These are phyloP conservation scores for Pontederia paniculata DNA, from an alignment of 176 grass and related monocot species.

Conservation along the genomic window DNA sequence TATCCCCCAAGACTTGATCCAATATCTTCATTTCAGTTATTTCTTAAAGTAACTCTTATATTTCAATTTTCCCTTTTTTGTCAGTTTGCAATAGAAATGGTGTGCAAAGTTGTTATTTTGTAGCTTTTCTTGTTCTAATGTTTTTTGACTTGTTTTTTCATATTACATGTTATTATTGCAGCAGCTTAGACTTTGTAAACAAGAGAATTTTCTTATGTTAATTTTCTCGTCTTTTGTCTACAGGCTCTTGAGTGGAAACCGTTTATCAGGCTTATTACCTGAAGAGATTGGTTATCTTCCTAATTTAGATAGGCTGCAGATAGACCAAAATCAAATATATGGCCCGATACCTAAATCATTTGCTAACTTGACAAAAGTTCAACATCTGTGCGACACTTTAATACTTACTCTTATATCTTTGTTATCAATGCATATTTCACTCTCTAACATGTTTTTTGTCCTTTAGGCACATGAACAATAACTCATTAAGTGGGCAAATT, in stretches of 20 bases:
- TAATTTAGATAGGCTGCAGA: slow-evolving; percentile 66
- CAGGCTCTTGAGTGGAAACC: slow-evolving; percentile 88
- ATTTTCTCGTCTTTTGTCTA: slow-evolving; percentile 1
- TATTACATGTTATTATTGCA: too few relatives aligned
- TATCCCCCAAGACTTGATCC: too few relatives aligned
- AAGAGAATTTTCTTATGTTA: not conserved
- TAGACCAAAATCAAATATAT: slow-evolving; percentile 70
- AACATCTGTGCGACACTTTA: too few relatives aligned
- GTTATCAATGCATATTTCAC: not conserved
- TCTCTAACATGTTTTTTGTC: slow-evolving; percentile 17
- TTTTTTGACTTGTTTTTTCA: too few relatives aligned
- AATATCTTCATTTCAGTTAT: too few relatives aligned
- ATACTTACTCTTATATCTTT: slow-evolving; percentile 1
- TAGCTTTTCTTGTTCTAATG: too few relatives aligned
- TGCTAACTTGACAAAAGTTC: slow-evolving; percentile 36
- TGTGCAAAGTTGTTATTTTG: too few relatives aligned
- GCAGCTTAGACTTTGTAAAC: too few relatives aligned
- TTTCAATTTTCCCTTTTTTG: too few relatives aligned
- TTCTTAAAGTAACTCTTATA: too few relatives aligned
- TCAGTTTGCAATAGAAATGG: too few relatives aligned
- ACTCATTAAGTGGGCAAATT: slow-evolving; percentile 90
- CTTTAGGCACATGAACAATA: slow-evolving; percentile 94
- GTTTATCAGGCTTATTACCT: slow-evolving; percentile 62
- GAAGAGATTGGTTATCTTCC: slow-evolving; percentile 69
- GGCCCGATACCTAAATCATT: slow-evolving; percentile 89